phyloP scores from a whole-genome alignment of 2,329 filamentous ascomycete genomes.

The Pseudocercospora crystallina region DNA sequence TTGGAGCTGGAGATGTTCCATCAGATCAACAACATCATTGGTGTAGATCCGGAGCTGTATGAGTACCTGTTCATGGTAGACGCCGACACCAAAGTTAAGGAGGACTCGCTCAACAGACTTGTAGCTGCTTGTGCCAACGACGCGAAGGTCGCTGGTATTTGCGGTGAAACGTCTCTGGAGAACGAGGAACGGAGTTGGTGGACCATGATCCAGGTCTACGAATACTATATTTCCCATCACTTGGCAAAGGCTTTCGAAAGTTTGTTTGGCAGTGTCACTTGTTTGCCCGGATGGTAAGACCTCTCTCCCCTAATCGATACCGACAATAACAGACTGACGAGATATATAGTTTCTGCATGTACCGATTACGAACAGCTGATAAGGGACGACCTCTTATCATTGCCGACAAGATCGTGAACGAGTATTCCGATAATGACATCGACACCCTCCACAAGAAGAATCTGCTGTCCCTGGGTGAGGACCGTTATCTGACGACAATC shows the following conservation, averaged over 20 bases:
- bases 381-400: constrained; percentile 94
- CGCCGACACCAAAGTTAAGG: constrained; percentile 89
- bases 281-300: constrained; percentile 95
- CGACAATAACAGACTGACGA: constrained; percentile 48
- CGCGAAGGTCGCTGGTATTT: constrained; percentile 94
- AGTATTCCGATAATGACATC: constrained; percentile 85
- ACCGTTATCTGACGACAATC: constrained; percentile 93
- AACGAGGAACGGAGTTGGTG: constrained; percentile 96
- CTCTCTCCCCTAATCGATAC: not conserved
- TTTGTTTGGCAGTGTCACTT: constrained; percentile 95
- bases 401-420: constrained; percentile 78
- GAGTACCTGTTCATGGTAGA: constrained; percentile 98
- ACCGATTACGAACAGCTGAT: constrained; percentile 89
- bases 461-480: constrained; percentile 86
- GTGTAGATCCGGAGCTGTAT: constrained; percentile 94
- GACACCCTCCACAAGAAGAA: constrained; percentile 97
- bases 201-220: constrained; percentile 99
- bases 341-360: constrained; percentile 89
- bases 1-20: constrained; percentile 98
- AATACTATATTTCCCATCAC: constrained; percentile 99
- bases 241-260: constrained; percentile 96
- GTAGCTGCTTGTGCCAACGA: constrained; percentile 92
- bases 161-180: constrained; percentile 91
- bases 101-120: constrained; percentile 88
- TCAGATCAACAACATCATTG: constrained; percentile 98